Percentiles rank a stretch among this genome's conserved stretches.
These are phyloP conservation scores for Fusarium solani-melongenae DNA, from an alignment of 2,329 filamentous ascomycete genomes.

Conservation along the genomic window DNA sequence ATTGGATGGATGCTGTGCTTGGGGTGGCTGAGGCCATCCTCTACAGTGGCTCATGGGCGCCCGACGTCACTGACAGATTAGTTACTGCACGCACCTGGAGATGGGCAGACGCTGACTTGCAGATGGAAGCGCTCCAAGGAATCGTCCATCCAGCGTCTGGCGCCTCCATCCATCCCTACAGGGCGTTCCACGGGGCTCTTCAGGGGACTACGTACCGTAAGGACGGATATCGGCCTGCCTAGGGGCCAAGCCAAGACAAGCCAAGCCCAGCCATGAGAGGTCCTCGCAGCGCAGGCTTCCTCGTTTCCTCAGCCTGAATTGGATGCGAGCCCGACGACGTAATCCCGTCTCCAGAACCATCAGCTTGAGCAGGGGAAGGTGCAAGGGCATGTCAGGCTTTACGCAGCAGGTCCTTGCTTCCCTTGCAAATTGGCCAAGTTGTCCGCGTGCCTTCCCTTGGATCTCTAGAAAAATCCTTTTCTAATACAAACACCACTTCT, in stretches of 20 bases:
- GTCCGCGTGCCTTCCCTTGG: constrained; percentile 8
- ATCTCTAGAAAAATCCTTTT: not conserved
- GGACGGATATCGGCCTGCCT: not conserved
- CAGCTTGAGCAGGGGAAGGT: constrained; percentile 18
- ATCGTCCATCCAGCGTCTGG: not conserved
- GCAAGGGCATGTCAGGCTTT: constrained; percentile 19
- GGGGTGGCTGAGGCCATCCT: constrained; percentile 24
- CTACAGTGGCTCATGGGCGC: constrained; percentile 22
- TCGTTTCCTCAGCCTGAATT: not conserved
- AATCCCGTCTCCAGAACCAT: not conserved
- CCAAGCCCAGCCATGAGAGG: not conserved
- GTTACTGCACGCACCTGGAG: not conserved
- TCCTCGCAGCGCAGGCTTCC: not conserved
- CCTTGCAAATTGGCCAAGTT: not conserved
- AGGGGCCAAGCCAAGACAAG: constrained; percentile 13
- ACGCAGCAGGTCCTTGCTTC: not conserved
- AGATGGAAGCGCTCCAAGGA: not conserved
- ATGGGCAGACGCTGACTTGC: not conserved
- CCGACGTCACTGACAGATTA: constrained; percentile 19
- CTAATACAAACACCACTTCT: not conserved
- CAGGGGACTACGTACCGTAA: not conserved
- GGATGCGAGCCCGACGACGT: constrained; percentile 7
- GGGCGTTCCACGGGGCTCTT: constrained; percentile 11
- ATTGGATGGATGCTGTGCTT: not conserved
- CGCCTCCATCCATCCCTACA: not conserved